Percentiles rank a stretch among this genome's conserved stretches.
Evolutionary conservation across 805 yeast genomes (phyloP).

Genomic region (Saccharomycopsis schoenii): DNA sequence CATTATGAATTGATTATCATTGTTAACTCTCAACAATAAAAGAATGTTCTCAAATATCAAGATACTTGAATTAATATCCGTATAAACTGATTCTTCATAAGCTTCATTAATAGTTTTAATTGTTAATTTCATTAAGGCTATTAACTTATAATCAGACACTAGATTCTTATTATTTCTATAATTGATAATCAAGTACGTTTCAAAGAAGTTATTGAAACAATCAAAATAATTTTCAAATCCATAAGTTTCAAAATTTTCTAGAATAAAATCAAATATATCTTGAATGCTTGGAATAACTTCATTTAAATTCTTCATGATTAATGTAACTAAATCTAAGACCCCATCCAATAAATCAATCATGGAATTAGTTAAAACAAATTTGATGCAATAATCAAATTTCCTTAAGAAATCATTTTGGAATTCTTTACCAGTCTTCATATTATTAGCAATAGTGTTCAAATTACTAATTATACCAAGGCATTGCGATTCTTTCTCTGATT

Average conservation of each 20-base stretch:
- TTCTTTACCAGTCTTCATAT: slow-evolving; percentile 38
- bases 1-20: slow-evolving; percentile 3
- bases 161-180: slow-evolving; percentile 8
- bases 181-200: slow-evolving; percentile 10
- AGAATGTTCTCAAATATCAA: slow-evolving; percentile 12
- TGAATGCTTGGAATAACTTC: slow-evolving; percentile 38
- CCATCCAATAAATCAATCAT: slow-evolving; percentile 54
- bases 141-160: not conserved
- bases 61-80: slow-evolving; percentile 4
- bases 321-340: slow-evolving; percentile 44
- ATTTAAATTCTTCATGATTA: slow-evolving; percentile 42
- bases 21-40: slow-evolving; percentile 1
- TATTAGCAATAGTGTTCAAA: slow-evolving; percentile 60
- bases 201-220: slow-evolving; percentile 15
- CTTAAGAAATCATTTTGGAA: slow-evolving; percentile 35
- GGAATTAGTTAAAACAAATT: slow-evolving; percentile 48
- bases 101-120: slow-evolving; percentile 6
- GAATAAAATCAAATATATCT: slow-evolving; percentile 26
- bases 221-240: slow-evolving; percentile 16
- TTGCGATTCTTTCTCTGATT: slow-evolving; percentile 56
- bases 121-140: not conserved
- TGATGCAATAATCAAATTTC: slow-evolving; percentile 47
- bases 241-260: slow-evolving; percentile 11
- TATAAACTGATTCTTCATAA: slow-evolving; percentile 4
- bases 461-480: slow-evolving; percentile 61